These are phyloP conservation scores for Drosera spatulata DNA, from an alignment of 179 eudicot genomes.

Conservation along the genomic window DNA sequence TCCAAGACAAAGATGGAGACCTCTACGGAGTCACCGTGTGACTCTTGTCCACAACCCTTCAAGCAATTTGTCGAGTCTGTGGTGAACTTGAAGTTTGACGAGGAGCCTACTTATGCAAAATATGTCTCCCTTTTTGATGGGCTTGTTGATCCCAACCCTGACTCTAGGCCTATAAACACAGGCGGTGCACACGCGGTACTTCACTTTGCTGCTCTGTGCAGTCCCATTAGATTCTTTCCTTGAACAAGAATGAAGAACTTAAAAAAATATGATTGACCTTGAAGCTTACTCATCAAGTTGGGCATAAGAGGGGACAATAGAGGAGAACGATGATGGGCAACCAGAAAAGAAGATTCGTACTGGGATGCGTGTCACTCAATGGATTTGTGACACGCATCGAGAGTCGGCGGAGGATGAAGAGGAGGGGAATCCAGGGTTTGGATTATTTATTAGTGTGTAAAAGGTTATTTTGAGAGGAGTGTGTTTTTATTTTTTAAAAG, in stretches of 20 bases:
- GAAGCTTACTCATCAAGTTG: constrained; percentile 82
- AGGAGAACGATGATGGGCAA: constrained; percentile 69
- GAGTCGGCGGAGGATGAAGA: too few relatives aligned
- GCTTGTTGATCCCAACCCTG: constrained; percentile 88
- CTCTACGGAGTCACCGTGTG: constrained; percentile 72
- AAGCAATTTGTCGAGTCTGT: constrained; percentile 71
- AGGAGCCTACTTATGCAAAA: constrained; percentile 85
- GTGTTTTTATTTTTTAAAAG: too few relatives aligned
- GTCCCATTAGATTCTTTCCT: neutral
- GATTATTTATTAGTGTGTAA: too few relatives aligned
- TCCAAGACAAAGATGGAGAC: constrained; percentile 96
- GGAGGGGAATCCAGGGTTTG: too few relatives aligned
- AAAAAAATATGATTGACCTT: constrained; percentile 5
- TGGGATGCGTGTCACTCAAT: constrained; percentile 96
- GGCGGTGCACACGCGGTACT: constrained; percentile 94
- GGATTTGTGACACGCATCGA: too few relatives aligned
- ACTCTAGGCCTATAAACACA: constrained; percentile 77
- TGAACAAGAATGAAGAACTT: neutral
- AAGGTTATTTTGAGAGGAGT: too few relatives aligned
- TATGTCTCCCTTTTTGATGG: constrained; percentile 91
- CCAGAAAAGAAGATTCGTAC: constrained; percentile 84
- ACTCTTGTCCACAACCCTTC: constrained; percentile 80
- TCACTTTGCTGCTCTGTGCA: neutral
- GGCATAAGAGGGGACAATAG: constrained; percentile 87
- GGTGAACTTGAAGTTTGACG: constrained; percentile 86